Evolutionary conservation across 495 filamentous ascomycete genomes (phyloP), one percentile per base, ranked within the genome.

Genomic region (Immersiella caudata): DNA sequence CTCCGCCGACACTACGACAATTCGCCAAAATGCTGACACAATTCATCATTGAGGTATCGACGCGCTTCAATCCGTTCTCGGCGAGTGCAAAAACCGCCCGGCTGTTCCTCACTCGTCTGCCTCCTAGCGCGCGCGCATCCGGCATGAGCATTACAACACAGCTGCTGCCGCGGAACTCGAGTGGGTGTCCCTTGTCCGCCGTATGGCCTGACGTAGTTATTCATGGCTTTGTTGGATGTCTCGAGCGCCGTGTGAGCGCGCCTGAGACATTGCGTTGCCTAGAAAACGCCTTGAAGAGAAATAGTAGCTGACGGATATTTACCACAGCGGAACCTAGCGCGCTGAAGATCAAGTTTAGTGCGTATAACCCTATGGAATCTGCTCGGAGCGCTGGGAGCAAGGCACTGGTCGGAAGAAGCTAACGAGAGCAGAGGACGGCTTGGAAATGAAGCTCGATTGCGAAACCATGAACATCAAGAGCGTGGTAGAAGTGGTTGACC

Each of bases 21-120:
- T 6, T 46, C 40, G 40, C 62, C 76, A 86, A 76, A 66, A 99
- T 99, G 95, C 89, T 97, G 54, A 96, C 92, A 58, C 84, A 86
- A 72, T 93, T 90, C 83, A 90, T 99, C 80, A 91, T 93, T 74
- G 84, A 90, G 72, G 89, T 98, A 67, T 85, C 86, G 66, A 89
- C 92, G 70, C 86, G 84, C 73, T 97, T 97, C 89, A 96, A 96
- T 80, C 96, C 96, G 22, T 99, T 98, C 87, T 87, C 85, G 6
- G 82, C 85, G 16, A 81, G 84, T 72, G 84, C 90, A 40, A 92
- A 92, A 72, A 89, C 93, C 33, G 93, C 92, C 35, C 88, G 96
- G 14, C 79, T 94, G 55, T 93, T 99, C 76, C 90, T 98, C 69
- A 88, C 91, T 24, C 84, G 90, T 54, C 89, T 99, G n/a, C 94